Base-by-base conservation (phyloP, 2,329 filamentous ascomycete species). In the Penicillium sp. region DNA sequence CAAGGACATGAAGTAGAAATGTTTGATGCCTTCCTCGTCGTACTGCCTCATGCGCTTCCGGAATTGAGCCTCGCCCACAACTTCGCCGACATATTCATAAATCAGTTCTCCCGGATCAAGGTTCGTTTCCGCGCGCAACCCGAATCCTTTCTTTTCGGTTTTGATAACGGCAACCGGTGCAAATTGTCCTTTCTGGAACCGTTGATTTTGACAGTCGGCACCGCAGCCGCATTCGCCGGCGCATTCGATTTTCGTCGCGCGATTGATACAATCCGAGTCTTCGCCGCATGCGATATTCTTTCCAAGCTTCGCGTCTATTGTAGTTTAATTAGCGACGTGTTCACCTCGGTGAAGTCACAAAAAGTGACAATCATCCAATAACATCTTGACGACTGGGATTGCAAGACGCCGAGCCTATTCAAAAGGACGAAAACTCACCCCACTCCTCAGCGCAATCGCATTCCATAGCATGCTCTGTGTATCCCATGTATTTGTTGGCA, bases 1-100 rank as follows among this genome's bases (percentile, higher is more conserved):
- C 54, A 99, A 83, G 25, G 93, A 97, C 93, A 99, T 99, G 76
- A 99, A 99, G 73, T 99, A 99, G 71, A 99, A 99, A 72, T 99
- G 93, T 71, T 95, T 95, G 78, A 99, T 96, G 53, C 91, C 91
- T 69, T 97, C 89, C 40, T 93, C 81, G 66, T 96, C 90, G 71
- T 99, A 99, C 64, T 95, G 87, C 33, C 89, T 76, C 84, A 95
- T 96, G 54, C 93, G 89, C 50, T 84, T 83, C 48, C 90, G 87
- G 66, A 97, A 97, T 10, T 87, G 87, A 27, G 82, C 80, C 72
- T 99, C 92, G 62, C 95, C 92, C 68, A 99, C 96, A 61, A 97
- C 93, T 72, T 99, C 93, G 61, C 93, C 93, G 61, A 99, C 92
- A 70, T 99, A 99, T 73, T 99, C 93, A 68, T 89, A 97, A 61